These are phyloP conservation scores for Casuarina cunninghamiana DNA, from an alignment of 306 rosid species.

Conservation along the genomic window DNA sequence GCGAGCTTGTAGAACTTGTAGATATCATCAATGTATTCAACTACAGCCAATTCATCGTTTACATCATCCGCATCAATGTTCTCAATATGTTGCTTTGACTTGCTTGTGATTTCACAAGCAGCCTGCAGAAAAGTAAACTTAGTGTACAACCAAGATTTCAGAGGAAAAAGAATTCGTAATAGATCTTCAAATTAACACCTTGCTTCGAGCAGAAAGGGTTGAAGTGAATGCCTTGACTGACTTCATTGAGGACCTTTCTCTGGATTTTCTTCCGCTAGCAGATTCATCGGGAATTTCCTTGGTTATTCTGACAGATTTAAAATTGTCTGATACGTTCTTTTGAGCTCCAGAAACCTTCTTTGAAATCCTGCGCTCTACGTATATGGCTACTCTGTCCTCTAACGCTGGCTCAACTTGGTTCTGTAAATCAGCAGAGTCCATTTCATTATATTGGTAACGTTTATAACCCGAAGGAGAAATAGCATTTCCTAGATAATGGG, in stretches of 20 bases:
- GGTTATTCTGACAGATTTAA: no score
- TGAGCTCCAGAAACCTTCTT: slow-evolving; percentile 4
- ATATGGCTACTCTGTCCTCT: neutral
- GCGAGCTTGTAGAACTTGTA: slow-evolving; percentile 51
- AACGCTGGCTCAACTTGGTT: slow-evolving; percentile 3
- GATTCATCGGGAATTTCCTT: neutral
- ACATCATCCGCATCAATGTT: slow-evolving; percentile 43
- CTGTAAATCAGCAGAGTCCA: slow-evolving; percentile 28
- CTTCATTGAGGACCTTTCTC: slow-evolving; percentile 27
- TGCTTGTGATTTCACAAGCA: slow-evolving; percentile 28
- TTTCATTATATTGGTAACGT: neutral
- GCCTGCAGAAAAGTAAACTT: slow-evolving; percentile 28
- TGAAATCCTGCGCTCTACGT: neutral
- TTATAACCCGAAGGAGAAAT: neutral
- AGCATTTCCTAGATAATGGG: neutral
- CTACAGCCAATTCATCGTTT: slow-evolving; percentile 44
- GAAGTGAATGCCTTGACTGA: slow-evolving; percentile 34
- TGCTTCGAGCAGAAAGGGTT: slow-evolving; percentile 42
- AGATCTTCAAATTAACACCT: slow-evolving; percentile 29
- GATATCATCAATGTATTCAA: slow-evolving; percentile 57
- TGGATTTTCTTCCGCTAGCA: slow-evolving; percentile 12
- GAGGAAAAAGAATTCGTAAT: neutral
- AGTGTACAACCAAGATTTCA: neutral
- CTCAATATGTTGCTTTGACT: slow-evolving; percentile 25
- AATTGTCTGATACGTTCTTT: slow-evolving; percentile 9